Evolutionary conservation across 2,329 filamentous ascomycete species (phyloP), one percentile per base, ranked within the genome.

Genomic region (Fusarium globosum): DNA sequence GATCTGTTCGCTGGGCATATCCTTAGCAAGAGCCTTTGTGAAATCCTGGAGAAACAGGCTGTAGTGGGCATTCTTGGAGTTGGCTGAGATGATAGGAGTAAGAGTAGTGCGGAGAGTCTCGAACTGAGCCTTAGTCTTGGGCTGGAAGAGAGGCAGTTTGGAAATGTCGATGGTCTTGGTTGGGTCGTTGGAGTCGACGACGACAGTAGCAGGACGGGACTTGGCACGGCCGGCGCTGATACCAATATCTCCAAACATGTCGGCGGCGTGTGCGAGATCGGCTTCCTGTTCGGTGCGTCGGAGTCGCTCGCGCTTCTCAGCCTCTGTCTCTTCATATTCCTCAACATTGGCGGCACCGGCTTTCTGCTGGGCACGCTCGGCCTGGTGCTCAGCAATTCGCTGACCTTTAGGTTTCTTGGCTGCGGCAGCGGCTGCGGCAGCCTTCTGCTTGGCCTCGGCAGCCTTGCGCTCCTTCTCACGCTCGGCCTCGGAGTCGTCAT

Each of bases 401-500:
- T 97, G 89, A 42, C 91, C 84, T 86, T 96, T 97, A 81, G 91
- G 89, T 87, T 98, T 98, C 87, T 98, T 97, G 79, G 92, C 94
- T 60, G 94, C 94, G 48, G 93, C 94, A 13, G 94, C 94, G 79
- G 94, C 94, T 49, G 93, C 95, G 0, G 95, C 94, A 35, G 94
- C 95, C 84, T 97, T 97, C 66, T 93, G 94, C 84, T 97, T 97
- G 60, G 90, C 93, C 80, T 94, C 95, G 11, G 89, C 92, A 57
- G 92, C 94, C 86, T 96, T 96, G 84, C 93, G 93, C 35, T 90
- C 94, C 88, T 98, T 99, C 84, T 98, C 95, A 79, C 95, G 93
- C 87, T 99, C 96, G 78, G 92, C 96, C 79, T 99, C 96, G 71
- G 95, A 97, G 85, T 99, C 96, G 80, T 98, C 96, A 77, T 94